Evolutionary conservation across 768 basidiomycete species (phyloP).

Genomic region (Calocybe gangraenosa): DNA sequence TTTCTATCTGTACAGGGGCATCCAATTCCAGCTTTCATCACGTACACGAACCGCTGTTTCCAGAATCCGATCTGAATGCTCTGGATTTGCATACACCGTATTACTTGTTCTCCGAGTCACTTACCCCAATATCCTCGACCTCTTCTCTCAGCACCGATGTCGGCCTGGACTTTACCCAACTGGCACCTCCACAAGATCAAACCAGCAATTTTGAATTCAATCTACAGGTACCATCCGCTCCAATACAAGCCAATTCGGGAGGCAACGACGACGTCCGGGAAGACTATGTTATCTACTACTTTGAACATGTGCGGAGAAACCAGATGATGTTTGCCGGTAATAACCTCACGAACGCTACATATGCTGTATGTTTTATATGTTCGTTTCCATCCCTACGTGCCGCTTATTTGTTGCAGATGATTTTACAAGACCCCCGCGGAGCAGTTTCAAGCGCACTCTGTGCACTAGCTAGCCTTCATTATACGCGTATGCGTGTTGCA

Average conservation of each 20-base stretch:
- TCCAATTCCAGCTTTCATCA: conserved; percentile 35
- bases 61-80: conserved; percentile 25
- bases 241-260: conserved; percentile 18
- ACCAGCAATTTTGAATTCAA: conserved; percentile 28
- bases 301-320: conserved; percentile 62
- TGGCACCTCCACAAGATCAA: conserved; percentile 27
- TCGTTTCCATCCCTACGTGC: background rate
- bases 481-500: conserved; percentile 54
- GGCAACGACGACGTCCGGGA: conserved; percentile 43
- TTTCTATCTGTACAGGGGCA: conserved; percentile 25
- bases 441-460: conserved; percentile 70
- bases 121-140: conserved; percentile 22
- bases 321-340: conserved; percentile 66
- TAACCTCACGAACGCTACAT: conserved; percentile 58
- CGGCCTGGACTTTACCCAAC: conserved; percentile 28
- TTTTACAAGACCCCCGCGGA: conserved; percentile 64
- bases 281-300: conserved; percentile 70
- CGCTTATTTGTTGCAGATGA: conserved; percentile 31
- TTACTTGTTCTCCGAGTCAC: conserved; percentile 23
- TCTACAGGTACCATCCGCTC: conserved; percentile 21
- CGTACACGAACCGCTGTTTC: conserved; percentile 28
- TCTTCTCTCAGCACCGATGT: conserved; percentile 26
- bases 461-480: conserved; percentile 72
- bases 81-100: conserved; percentile 26
- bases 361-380: conserved; percentile 47